phyloP scores from a whole-genome alignment of 1,284 basidiomycete species.

The Pterulicium gracile region DNA sequence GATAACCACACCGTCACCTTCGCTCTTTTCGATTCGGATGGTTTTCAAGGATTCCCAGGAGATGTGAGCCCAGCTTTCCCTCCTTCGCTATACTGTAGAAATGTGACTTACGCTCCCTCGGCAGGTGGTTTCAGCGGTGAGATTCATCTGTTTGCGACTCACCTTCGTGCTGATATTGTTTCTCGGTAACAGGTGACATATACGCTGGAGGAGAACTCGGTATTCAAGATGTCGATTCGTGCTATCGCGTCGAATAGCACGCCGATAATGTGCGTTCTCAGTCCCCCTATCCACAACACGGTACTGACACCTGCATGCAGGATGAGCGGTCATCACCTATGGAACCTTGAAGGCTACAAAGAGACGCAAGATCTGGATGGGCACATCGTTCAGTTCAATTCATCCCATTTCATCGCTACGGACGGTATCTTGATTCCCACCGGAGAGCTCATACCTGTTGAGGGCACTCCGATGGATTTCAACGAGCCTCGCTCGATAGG shows the following conservation, averaged over 20 bases:
- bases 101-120: background rate
- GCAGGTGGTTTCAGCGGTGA: constrained; percentile 19
- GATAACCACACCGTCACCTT: constrained; percentile 27
- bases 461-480: constrained; percentile 33
- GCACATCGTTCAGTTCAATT: constrained; percentile 27
- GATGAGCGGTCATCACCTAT: constrained; percentile 25
- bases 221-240: background rate
- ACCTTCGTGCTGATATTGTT: background rate
- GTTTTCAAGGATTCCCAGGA: constrained; percentile 36
- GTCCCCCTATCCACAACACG: background rate
- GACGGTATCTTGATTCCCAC: constrained; percentile 34
- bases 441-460: constrained; percentile 26
- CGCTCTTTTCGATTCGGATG: constrained; percentile 27
- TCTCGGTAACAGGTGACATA: background rate
- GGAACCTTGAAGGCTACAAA: constrained; percentile 38
- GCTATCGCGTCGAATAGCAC: background rate
- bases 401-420: constrained; percentile 29
- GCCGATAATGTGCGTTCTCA: background rate
- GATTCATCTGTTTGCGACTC: constrained; percentile 3
- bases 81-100: background rate
- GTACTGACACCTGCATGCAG: too few relatives aligned
- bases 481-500: constrained; percentile 30
- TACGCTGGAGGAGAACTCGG: background rate
- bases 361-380: constrained; percentile 29
- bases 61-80: constrained; percentile 15